Base-by-base conservation (phyloP, 2,329 filamentous ascomycete genomes). In the Nemania sp. region DNA sequence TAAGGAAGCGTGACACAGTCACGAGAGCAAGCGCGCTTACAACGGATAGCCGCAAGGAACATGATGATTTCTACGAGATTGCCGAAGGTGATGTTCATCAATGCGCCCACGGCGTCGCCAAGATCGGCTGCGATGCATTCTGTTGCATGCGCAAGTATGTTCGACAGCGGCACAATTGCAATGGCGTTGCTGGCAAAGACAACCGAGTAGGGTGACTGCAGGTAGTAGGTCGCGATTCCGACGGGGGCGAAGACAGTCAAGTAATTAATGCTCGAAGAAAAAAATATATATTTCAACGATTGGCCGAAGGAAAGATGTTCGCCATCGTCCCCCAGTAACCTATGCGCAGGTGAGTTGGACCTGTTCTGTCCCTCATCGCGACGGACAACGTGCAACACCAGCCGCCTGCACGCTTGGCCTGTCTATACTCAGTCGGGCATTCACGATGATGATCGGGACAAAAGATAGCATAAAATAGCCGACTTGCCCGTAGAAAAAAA, bases 231-330 rank as follows among this genome's bases (percentile, higher is more conserved):
- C 54, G 78, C 78, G 63, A 92, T 91, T 63, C 88, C 88, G 39
- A 88, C 76, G 6, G 89, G 89, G 31, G 91, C 88, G 66, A 90
- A 90, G 49, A 90, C 72, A 57, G 91, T 76, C 57, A 91, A 75
- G 51, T 89, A 67, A 67, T 92, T 91, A 73, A 91, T 22, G 9
- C 51, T 45, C 28, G 52, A 55, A 6, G 52, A 46, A 15, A 40
- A 55, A 34, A 46, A 50, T 20, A 55, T 46, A 22, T 40, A 41
- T 12, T 24, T 36, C 33, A 55, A 22, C 26, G 52, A 45, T 22
- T 46, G 19, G 33, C 33, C 15, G 24, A 55, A 51, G 2, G 46
- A 42, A 1, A 55, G 46, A 11, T 31, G 14, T 30, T 31, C 51
- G 20, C 30, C 9, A 7, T 54, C 34, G 9, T 49, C 39, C 30